Percentiles rank a stretch among this genome's conserved stretches.
phyloP scores from a whole-genome alignment of 2,329 filamentous ascomycete genomes.

The Cordyceps fumosorosea region DNA sequence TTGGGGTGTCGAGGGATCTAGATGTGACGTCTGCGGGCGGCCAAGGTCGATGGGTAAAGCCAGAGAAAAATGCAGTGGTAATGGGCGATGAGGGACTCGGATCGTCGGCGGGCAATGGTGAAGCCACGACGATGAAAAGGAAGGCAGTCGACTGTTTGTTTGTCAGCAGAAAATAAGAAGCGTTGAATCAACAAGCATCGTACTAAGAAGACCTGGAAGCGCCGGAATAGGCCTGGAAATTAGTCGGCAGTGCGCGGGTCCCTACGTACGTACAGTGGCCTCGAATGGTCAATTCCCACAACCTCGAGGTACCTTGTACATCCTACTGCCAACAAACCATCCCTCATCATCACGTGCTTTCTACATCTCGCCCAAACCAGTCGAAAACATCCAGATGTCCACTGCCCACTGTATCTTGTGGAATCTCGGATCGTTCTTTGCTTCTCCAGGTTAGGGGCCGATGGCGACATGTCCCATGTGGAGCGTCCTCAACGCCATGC shows the following conservation, averaged over 20 bases:
- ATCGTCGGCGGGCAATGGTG: background rate
- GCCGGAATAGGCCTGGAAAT: background rate
- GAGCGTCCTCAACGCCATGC: constrained; percentile 5
- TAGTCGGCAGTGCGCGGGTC: background rate
- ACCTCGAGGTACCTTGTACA: background rate
- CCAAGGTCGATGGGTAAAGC: background rate
- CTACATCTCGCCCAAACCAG: background rate
- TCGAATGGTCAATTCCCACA: too few relatives aligned
- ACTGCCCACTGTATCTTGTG: background rate
- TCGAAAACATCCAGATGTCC: background rate
- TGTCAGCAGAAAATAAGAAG: background rate
- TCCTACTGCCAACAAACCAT: background rate
- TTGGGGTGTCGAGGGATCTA: background rate
- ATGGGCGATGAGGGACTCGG: background rate
- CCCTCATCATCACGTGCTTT: background rate
- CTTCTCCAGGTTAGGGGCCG: constrained; percentile 10
- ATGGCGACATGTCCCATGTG: constrained; percentile 13
- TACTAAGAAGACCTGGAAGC: background rate
- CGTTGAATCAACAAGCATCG: background rate
- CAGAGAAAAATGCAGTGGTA: background rate
- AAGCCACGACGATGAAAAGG: background rate
- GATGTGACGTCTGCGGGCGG: background rate
- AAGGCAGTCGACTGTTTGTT: background rate
- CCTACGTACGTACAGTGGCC: too few relatives aligned
- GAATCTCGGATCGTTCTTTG: background rate